Conservation (phyloP, 1,284 basidiomycete genomes). For the Violaceomyces palustris region DNA sequence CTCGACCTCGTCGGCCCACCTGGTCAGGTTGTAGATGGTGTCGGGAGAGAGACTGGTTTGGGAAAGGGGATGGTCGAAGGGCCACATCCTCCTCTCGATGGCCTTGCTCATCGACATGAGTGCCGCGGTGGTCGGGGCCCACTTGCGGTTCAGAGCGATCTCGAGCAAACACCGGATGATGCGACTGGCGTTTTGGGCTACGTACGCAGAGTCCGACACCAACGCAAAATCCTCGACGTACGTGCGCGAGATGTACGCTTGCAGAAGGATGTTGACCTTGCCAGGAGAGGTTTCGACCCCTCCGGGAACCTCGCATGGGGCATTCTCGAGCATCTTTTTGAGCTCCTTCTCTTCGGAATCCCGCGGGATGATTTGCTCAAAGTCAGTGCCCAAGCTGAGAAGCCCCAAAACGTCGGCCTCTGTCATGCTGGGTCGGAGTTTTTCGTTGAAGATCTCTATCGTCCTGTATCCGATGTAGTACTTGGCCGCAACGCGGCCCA, state of each 20-base stretch:
- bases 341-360: conserved; percentile 86
- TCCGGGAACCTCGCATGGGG: conserved; percentile 58
- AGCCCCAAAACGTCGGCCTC: conserved; percentile 87
- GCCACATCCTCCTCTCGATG: conserved; percentile 74
- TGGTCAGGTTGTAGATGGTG: conserved; percentile 71
- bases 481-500: conserved; percentile 90
- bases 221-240: conserved; percentile 90
- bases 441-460: conserved; percentile 81
- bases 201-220: conserved; percentile 90
- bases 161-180: conserved; percentile 90
- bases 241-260: conserved; percentile 78
- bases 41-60: conserved; percentile 63
- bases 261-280: conserved; percentile 94
- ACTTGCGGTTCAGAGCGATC: conserved; percentile 85
- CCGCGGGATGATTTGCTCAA: conserved; percentile 87
- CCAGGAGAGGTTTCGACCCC: conserved; percentile 73
- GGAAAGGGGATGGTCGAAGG: conserved; percentile 81
- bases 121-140: conserved; percentile 74
- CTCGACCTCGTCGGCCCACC: conserved; percentile 78
- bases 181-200: conserved; percentile 74
- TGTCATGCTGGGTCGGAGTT: conserved; percentile 78
- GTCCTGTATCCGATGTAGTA: conserved; percentile 88
- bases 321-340: conserved; percentile 63
- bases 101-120: conserved; percentile 85
- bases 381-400: conserved; percentile 90